Evolutionary conservation across 2,329 filamentous ascomycete species (phyloP), one percentile per base, ranked within the genome.

Genomic region (Scedosporium apiospermum): DNA sequence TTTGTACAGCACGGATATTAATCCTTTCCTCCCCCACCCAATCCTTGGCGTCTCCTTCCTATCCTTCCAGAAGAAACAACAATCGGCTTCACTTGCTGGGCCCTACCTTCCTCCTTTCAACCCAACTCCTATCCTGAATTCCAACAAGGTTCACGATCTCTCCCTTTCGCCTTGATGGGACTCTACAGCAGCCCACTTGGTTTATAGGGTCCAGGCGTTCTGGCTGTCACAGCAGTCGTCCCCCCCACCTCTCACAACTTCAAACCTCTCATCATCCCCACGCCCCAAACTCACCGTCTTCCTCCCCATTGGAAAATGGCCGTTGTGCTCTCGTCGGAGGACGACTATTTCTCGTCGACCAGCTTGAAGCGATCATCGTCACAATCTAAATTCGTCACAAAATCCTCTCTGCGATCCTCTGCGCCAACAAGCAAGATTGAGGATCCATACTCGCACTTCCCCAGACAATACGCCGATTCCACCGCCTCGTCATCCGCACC

Each of bases 311-410:
- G 27, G 26, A 58, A 58, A n/a, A 58, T 58, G 55, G 82, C 82
- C 46, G 80, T 83, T 66, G 82, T 84, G 67, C 74, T 85, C 64
- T 71, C 78, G 53, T 80, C 82, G 16, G 84, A 87, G 68, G 84
- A 87, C 68, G 80, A 75, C 66, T 76, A 76, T 67, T 82, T 78
- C 55, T 74, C 82, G 16, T 77, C 81, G 58, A 72, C 78, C 26
- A 27, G 34, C 23, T 71, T 87, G 67, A 81, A 80, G 66, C 81
- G 85, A 64, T 86, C 85, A 12, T 82, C 85, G 66, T 87, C 85
- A 3, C 82, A 86, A 67, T 77, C 80, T 60, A 84, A 81, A 67
- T 84, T 87, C 62, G 71, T 76, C 64, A 73, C 78, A 7, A 74
- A 74, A 61, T 73, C 75, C 26, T 70, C 75, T 26, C 81, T 80